These are phyloP conservation scores for Trichophyton schoenleinii DNA, from an alignment of 2,329 filamentous ascomycete genomes.

Conservation along the genomic window DNA sequence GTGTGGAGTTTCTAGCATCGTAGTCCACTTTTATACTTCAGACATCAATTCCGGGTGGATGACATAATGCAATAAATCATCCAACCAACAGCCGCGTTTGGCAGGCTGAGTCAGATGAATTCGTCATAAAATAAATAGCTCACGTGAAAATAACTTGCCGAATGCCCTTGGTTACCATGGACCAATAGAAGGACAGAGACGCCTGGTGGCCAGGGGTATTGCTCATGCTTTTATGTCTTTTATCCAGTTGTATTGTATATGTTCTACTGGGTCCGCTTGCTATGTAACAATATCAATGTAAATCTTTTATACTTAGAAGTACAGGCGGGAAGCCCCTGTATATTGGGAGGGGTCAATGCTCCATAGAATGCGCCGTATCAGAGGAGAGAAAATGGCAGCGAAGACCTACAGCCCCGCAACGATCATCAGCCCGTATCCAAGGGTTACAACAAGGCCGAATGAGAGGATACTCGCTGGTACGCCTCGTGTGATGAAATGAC, in stretches of 20 bases:
- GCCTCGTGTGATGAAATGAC: slow-evolving; percentile 89
- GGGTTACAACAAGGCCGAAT: slow-evolving; percentile 66
- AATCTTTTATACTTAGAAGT: not conserved
- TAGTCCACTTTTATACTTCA: too few relatives aligned
- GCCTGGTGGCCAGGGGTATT: not conserved
- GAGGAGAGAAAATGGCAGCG: not conserved
- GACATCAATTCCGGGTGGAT: too few relatives aligned
- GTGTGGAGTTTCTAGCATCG: too few relatives aligned
- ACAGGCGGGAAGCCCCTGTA: not conserved
- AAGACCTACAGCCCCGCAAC: slow-evolving; percentile 50
- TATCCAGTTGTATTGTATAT: too few relatives aligned
- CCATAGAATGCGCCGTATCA: not conserved
- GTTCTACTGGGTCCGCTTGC: too few relatives aligned
- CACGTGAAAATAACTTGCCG: not conserved
- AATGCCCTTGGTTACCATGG: not conserved
- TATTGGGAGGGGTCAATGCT: not conserved
- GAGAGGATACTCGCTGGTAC: slow-evolving; percentile 76
- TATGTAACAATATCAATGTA: too few relatives aligned
- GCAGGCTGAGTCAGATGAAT: too few relatives aligned
- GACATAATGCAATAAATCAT: too few relatives aligned
- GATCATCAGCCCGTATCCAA: slow-evolving; percentile 86
- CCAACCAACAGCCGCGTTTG: too few relatives aligned
- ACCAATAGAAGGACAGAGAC: not conserved
- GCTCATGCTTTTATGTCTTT: not conserved
- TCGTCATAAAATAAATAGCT: not conserved